These are phyloP conservation scores for Chlamydomonas sp. DNA, from an alignment of 139 green algal species.

Conservation along the genomic window DNA sequence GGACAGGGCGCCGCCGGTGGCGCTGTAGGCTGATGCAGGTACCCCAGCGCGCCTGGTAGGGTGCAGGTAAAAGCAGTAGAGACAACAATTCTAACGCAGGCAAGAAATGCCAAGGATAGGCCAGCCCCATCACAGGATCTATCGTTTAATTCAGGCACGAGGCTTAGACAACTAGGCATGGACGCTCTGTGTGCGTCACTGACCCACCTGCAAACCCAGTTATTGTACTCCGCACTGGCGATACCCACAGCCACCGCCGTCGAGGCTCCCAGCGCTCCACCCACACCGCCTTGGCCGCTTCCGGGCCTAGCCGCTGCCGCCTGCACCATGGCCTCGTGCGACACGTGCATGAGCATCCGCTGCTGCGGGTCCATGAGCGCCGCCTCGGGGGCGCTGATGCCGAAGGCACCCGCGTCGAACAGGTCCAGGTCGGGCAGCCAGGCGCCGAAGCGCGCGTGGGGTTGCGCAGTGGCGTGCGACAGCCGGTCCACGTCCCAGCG, in stretches of 20 bases:
- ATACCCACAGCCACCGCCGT: constrained; percentile 78
- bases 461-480: constrained; percentile 2
- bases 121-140: not conserved
- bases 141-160: not conserved
- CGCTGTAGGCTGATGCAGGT: constrained; percentile 63
- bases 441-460: constrained; percentile 70
- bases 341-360: constrained; percentile 48
- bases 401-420: constrained; percentile 83
- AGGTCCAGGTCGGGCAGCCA: constrained; percentile 65
- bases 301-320: not conserved
- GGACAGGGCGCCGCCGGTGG: constrained; percentile 67
- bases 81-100: not conserved
- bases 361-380: constrained; percentile 90
- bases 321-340: constrained; percentile 23
- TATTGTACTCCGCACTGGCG: constrained; percentile 87
- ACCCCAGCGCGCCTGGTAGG: constrained; percentile 38
- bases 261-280: not conserved
- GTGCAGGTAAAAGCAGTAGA: no score
- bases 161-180: no score
- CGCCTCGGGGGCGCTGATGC: constrained; percentile 75
- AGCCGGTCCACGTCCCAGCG: constrained; percentile 69
- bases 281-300: not conserved
- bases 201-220: constrained; percentile 54
- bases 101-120: not conserved
- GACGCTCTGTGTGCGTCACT: no score